These are phyloP conservation scores for Phytopythium ostracodes DNA, from an alignment of 352 stramenopile species.

Conservation along the genomic window DNA sequence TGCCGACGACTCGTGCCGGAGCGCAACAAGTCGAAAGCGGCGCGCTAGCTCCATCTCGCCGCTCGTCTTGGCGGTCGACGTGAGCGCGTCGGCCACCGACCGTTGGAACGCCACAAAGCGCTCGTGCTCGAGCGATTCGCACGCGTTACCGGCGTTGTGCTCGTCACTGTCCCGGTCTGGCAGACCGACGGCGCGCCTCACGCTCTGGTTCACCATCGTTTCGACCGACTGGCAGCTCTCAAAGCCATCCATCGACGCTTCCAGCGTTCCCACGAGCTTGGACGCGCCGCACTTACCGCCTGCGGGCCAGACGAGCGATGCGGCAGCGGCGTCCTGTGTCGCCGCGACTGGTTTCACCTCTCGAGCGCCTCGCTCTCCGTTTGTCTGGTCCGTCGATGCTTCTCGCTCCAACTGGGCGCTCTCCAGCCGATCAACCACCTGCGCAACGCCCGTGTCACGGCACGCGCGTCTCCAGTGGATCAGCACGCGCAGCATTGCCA, in stretches of 20 bases:
- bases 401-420: neutral
- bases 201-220: neutral
- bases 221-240: neutral
- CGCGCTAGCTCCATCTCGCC: constrained; percentile 28
- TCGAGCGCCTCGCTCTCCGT: neutral
- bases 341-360: neutral
- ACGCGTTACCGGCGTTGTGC: too few relatives aligned
- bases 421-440: neutral
- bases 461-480: constrained; percentile 29
- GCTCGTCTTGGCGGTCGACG: constrained; percentile 13
- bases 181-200: neutral
- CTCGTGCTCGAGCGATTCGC: neutral
- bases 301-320: neutral
- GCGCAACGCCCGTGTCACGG: neutral
- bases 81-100: neutral
- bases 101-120: constrained; percentile 1
- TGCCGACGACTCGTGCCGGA: neutral
- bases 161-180: neutral
- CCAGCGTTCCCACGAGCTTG: neutral
- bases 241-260: neutral
- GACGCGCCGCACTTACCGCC: neutral
- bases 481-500: constrained; percentile 35
- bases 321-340: neutral
- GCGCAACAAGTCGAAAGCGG: neutral
- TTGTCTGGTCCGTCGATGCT: neutral